A percentile compares a stretch with the other conserved stretches of the same genome.
phyloP scores from a whole-genome alignment of 148 eudicot species.

The Fallopia convolvulus region DNA sequence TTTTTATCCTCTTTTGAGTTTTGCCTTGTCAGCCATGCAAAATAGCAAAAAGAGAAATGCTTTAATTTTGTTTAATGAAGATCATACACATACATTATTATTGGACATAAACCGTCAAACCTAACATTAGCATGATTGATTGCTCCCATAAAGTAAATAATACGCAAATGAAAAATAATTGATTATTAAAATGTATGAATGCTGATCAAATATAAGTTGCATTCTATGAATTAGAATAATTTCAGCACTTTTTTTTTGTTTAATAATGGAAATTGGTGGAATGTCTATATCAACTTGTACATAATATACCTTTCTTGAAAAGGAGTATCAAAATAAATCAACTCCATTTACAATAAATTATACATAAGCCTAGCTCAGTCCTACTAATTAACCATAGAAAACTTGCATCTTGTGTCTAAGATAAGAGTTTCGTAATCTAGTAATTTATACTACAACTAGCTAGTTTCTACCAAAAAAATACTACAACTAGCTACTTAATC shows the following conservation, averaged over 20 bases:
- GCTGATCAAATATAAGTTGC: neutral
- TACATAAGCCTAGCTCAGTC: neutral
- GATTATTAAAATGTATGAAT: neutral
- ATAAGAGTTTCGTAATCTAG: no score
- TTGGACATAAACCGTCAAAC: conserved; percentile 1
- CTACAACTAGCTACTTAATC: neutral
- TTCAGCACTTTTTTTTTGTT: neutral
- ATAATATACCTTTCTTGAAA: neutral
- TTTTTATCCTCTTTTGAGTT: neutral
- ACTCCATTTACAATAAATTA: neutral
- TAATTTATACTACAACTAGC: neutral
- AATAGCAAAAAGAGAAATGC: neutral
- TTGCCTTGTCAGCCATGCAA: conserved; percentile 6
- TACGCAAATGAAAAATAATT: neutral
- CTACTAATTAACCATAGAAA: neutral
- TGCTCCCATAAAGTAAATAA: neutral
- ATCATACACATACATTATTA: neutral
- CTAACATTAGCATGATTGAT: conserved; percentile 7
- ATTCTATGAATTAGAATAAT: conserved; percentile 1
- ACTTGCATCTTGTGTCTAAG: neutral
- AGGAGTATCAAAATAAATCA: neutral
- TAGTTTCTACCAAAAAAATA: no score
- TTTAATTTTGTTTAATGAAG: neutral
- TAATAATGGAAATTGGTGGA: conserved; percentile 2
- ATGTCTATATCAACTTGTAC: conserved; percentile 1